Conservation (phyloP, 805 yeast genomes). For the Yamadazyma ubonensis region DNA sequence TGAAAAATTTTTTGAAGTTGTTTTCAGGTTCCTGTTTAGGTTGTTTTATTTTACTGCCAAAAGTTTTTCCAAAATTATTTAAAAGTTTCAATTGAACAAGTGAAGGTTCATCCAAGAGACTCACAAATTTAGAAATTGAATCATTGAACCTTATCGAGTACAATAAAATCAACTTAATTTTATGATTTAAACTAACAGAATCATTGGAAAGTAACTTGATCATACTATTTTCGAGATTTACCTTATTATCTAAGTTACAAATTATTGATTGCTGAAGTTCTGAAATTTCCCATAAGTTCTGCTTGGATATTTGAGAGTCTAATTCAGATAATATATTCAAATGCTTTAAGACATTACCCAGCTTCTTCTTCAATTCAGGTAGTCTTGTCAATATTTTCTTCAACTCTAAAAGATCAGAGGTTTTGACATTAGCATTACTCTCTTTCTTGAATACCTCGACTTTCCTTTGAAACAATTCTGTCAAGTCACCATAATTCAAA, state of each 20-base stretch:
- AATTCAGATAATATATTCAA: constrained; percentile 87
- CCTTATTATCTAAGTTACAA: constrained; percentile 44
- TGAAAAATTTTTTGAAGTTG: constrained; percentile 17
- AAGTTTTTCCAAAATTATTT: constrained; percentile 27
- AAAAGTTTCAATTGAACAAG: constrained; percentile 31
- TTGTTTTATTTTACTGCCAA: constrained; percentile 11
- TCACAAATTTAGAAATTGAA: constrained; percentile 22
- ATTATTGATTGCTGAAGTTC: constrained; percentile 88
- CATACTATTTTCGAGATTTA: constrained; percentile 49
- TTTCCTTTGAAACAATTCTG: constrained; percentile 80
- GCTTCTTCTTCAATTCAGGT: constrained; percentile 88
- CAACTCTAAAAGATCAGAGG: constrained; percentile 76
- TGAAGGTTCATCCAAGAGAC: constrained; percentile 35
- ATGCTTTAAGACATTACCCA: constrained; percentile 88
- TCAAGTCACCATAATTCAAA: constrained; percentile 90
- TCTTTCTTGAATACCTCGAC: constrained; percentile 79
- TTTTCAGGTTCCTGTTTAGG: constrained; percentile 14
- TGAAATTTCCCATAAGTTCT: constrained; percentile 77
- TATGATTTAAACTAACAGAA: constrained; percentile 48
- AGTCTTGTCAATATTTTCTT: constrained; percentile 87
- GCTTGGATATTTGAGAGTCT: constrained; percentile 64
- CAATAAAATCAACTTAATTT: constrained; percentile 69
- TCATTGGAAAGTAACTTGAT: constrained; percentile 50
- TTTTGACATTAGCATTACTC: constrained; percentile 71
- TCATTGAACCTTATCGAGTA: constrained; percentile 61